These are phyloP conservation scores for Lepidium africanum DNA, from an alignment of 345 rosid genomes.

Conservation along the genomic window DNA sequence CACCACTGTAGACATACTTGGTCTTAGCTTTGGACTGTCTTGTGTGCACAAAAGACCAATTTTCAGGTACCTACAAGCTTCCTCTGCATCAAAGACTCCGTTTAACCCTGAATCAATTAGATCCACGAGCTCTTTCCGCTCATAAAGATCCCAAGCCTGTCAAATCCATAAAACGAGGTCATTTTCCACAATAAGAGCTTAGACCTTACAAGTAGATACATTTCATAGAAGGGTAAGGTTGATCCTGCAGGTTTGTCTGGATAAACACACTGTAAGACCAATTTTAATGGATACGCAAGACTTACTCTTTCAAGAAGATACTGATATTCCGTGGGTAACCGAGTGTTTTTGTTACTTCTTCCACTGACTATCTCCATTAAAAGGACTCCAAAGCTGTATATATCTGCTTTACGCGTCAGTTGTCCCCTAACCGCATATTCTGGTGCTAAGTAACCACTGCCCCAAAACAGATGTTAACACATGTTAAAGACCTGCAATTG, in stretches of 20 bases:
- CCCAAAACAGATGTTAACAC: conserved; percentile 7
- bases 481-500: conserved; percentile 1
- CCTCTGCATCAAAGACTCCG: conserved; percentile 65
- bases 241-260: not conserved
- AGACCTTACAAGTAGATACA: not conserved
- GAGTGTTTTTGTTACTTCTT: conserved; percentile 73
- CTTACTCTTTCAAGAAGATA: conserved; percentile 86
- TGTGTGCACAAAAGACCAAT: conserved; percentile 76
- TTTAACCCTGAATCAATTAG: conserved; percentile 49
- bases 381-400: conserved; percentile 89
- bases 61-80: conserved; percentile 58
- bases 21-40: conserved; percentile 63
- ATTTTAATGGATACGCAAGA: not conserved
- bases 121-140: conserved; percentile 54
- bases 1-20: conserved; percentile 61
- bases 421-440: conserved; percentile 95
- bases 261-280: not conserved
- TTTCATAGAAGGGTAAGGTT: not conserved
- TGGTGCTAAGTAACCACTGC: conserved; percentile 94
- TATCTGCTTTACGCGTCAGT: conserved; percentile 84
- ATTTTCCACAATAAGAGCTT: not conserved
- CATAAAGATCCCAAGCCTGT: conserved; percentile 87
- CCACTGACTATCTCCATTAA: conserved; percentile 84
- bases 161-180: conserved; percentile 7
- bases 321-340: conserved; percentile 65